phyloP scores from a whole-genome alignment of 2,329 filamentous ascomycete genomes.

The Phyllachora maydis region DNA sequence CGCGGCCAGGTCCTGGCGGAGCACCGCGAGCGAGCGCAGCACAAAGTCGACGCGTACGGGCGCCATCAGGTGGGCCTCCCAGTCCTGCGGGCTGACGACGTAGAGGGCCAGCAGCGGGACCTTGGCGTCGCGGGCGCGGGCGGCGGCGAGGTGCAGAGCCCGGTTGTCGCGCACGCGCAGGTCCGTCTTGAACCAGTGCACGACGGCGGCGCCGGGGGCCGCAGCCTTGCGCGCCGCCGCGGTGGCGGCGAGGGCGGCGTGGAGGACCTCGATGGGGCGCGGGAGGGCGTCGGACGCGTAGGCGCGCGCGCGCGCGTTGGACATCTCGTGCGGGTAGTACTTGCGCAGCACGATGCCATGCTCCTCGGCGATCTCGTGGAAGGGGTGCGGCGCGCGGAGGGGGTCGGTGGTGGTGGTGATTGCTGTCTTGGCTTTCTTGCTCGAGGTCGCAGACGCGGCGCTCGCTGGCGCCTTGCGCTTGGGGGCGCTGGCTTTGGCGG shows the following conservation, averaged over 20 bases:
- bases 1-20: conserved; percentile 45
- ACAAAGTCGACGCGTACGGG: conserved; percentile 63
- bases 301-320: conserved; percentile 51
- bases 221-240: conserved; percentile 27
- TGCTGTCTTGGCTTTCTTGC: conserved; percentile 10
- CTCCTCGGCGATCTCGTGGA: conserved; percentile 21
- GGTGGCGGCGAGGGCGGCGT: conserved; percentile 40
- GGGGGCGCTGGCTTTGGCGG: conserved; percentile 1
- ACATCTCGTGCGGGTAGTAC: conserved; percentile 78
- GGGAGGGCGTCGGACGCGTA: conserved; percentile 52
- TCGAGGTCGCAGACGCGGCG: neutral
- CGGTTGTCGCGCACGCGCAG: conserved; percentile 56
- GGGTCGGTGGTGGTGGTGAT: conserved; percentile 10
- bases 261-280: conserved; percentile 51
- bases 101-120: conserved; percentile 59
- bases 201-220: conserved; percentile 36
- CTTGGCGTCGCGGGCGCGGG: conserved; percentile 15
- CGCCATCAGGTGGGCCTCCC: conserved; percentile 57
- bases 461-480: conserved; percentile 11
- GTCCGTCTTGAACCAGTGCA: conserved; percentile 87
- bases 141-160: conserved; percentile 42
- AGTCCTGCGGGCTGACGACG: conserved; percentile 65
- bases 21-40: conserved; percentile 43
- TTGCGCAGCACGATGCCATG: conserved; percentile 47
- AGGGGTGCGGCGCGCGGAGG: conserved; percentile 23